Evolutionary conservation across 495 filamentous ascomycete species (phyloP), one percentile per base, ranked within the genome.

Genomic region (Amphirosellinia nigrospora): DNA sequence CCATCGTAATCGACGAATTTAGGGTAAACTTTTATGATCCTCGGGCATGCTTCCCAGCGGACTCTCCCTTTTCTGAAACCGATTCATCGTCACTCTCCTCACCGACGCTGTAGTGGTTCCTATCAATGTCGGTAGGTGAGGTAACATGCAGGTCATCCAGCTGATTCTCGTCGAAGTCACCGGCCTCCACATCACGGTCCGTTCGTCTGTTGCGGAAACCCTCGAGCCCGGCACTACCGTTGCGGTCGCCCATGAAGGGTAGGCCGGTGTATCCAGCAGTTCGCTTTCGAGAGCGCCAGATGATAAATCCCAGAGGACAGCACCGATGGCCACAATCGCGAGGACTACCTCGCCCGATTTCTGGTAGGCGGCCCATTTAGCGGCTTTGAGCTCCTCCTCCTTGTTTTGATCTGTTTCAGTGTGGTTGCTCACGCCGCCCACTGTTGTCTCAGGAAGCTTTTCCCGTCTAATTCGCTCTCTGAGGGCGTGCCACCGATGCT

Each of bases 321-420:
- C 92, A 26, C 90, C 90, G 58, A 96, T 89, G 46, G 91, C 87
- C 30, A 98, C 94, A 38, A 99, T 87, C 3, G 94, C 88, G 1
- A 99, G 87, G 3, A 93, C 95, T 3, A 95, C 89, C 79, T 97
- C 94, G 30, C 96, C 96, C 2, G 92, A 96, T 71, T 93, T 92
- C 77, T 92, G 91, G 78, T 99, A 99, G 0, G 96, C 96, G 43
- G 90, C 88, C 93, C 94, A 96, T 74, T 94, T 93, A 10, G 96
- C 94, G 26, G 92, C 88, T 73, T 95, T 90, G 16, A 98, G 79
- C 78, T 92, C 92, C 68, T 89, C 85, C 45, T 84, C 73, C 72
- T 91, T 86, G 79, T 94, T 87, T 74, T 95, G 83, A 71, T 93
- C 87, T 16, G 91, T 91, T 67, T 89, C 91, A 77, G 94, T 96